phyloP scores from a whole-genome alignment of 345 rosid species.

The Noccaea bulbosa region DNA sequence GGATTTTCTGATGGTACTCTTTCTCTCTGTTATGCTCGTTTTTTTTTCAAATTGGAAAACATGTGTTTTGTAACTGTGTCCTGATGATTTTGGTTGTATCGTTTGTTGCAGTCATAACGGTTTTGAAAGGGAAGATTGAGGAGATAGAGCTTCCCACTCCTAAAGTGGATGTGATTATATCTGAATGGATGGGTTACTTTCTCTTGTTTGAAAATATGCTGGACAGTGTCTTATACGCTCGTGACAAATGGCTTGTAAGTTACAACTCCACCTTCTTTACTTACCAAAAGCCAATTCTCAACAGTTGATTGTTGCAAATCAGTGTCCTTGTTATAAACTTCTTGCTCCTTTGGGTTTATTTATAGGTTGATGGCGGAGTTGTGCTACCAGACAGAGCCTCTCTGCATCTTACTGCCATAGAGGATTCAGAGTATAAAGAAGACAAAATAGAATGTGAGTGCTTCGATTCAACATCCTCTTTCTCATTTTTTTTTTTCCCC shows the following conservation, averaged over 20 bases:
- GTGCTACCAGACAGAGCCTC: conserved; percentile 95
- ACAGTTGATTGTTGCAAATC: background rate
- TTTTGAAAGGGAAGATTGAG: conserved; percentile 96
- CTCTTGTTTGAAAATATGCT: conserved; percentile 95
- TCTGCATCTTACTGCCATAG: conserved; percentile 85
- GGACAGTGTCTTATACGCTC: conserved; percentile 86
- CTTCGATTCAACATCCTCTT: background rate
- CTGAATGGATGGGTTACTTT: conserved; percentile 99
- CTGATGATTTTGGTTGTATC: conserved; percentile 1
- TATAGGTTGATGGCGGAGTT: conserved; percentile 76
- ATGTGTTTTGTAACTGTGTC: background rate
- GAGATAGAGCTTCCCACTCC: conserved; percentile 87
- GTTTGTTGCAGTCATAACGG: conserved; percentile 71
- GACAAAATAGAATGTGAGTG: conserved; percentile 93
- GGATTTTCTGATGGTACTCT: conserved; percentile 78
- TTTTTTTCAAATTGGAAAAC: conserved; percentile 1
- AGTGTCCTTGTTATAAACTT: background rate
- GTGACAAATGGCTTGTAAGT: conserved; percentile 99
- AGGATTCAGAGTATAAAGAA: conserved; percentile 95
- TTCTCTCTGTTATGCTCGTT: background rate
- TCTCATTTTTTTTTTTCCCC: background rate
- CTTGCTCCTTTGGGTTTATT: conserved; percentile 9
- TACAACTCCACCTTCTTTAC: conserved; percentile 2
- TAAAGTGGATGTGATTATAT: conserved; percentile 94
- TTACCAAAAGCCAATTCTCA: too few relatives aligned